Evolutionary conservation across 345 rosid genomes (phyloP).

Genomic region (Citropsis articulata): DNA sequence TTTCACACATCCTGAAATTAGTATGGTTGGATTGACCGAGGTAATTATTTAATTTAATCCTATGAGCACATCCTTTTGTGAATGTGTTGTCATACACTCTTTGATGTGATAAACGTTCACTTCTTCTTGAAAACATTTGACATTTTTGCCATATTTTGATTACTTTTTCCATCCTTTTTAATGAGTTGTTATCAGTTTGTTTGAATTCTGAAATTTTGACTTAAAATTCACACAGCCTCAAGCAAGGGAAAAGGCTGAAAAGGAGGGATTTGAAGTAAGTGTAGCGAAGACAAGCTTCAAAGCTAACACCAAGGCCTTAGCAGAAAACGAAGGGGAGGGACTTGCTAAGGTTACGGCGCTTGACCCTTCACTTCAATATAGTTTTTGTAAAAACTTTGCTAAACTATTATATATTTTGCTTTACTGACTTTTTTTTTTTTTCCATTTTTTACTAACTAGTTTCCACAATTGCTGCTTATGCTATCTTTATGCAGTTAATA

Average conservation of each 20-base stretch:
- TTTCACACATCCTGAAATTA: constrained; percentile 99
- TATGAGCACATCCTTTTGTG: not conserved
- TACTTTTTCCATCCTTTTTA: not conserved
- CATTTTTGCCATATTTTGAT: not conserved
- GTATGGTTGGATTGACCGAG: constrained; percentile 99
- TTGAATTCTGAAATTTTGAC: constrained; percentile 16
- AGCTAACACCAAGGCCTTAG: constrained; percentile 98
- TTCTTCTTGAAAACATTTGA: not conserved
- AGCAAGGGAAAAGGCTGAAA: constrained; percentile 92
- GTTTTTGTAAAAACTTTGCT: not conserved
- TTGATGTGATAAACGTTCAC: not conserved
- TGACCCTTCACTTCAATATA: not conserved
- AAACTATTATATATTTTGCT: not conserved
- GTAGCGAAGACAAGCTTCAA: constrained; percentile 94
- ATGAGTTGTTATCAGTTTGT: not conserved
- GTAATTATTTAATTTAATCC: constrained; percentile 32
- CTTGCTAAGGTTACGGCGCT: constrained; percentile 73
- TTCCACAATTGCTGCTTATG: not conserved
- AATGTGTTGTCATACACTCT: not conserved
- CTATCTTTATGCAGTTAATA: constrained; percentile 61
- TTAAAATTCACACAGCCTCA: constrained; percentile 60
- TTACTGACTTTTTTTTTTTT: not conserved
- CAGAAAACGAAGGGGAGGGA: constrained; percentile 99
- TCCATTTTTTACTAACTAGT: not conserved
- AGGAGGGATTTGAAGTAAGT: constrained; percentile 88